These are phyloP conservation scores for Tetrahymena elliotti DNA, from an alignment of 73 alveolate genomes.

Conservation along the genomic window DNA sequence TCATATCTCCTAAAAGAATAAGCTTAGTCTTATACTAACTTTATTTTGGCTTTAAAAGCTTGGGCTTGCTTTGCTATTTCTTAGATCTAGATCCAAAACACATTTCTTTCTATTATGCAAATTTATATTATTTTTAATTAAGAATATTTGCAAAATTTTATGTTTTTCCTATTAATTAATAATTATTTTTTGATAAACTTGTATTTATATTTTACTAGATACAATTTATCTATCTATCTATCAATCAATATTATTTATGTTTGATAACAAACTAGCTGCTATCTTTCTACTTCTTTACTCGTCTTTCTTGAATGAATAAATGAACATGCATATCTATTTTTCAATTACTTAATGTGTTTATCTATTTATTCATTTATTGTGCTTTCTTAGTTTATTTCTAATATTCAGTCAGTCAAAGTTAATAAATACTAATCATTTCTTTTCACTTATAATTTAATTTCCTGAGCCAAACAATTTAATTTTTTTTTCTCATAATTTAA, in stretches of 20 bases:
- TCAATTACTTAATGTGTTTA: too few relatives aligned
- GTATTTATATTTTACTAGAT: not conserved
- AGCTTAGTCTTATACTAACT: not conserved
- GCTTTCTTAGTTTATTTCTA: not conserved
- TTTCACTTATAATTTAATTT: not conserved
- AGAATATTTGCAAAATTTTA: not conserved
- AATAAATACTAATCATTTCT: not conserved
- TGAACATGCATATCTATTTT: too few relatives aligned
- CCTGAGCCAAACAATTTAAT: not conserved
- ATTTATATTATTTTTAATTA: not conserved
- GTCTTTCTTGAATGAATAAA: too few relatives aligned
- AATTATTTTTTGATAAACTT: not conserved
- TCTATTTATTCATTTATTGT: not conserved
- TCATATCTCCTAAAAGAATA: not conserved
- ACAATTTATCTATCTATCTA: not conserved
- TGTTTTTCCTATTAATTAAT: not conserved
- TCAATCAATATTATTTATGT: too few relatives aligned
- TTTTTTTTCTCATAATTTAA: not conserved
- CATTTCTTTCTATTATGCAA: not conserved
- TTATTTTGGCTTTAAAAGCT: not conserved
- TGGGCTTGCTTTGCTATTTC: not conserved
- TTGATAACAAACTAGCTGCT: not conserved
- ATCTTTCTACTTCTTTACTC: too few relatives aligned
- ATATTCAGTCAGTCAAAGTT: not conserved
- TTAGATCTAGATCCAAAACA: not conserved